These are phyloP conservation scores for Shiraia bambusicola DNA, from an alignment of 2,329 filamentous ascomycete species.

Conservation along the genomic window DNA sequence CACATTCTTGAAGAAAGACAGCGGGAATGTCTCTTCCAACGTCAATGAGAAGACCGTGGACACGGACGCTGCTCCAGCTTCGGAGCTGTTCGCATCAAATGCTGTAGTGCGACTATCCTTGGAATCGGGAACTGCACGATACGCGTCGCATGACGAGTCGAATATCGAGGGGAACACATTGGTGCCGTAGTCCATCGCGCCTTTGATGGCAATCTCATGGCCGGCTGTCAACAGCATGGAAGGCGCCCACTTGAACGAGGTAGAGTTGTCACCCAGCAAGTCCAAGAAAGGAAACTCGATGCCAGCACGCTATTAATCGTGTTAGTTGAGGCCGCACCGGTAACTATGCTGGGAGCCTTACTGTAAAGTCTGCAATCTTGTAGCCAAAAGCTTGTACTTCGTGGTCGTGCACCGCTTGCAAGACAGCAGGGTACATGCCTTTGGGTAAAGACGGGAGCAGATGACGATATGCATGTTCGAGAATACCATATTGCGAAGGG, in stretches of 20 bases:
- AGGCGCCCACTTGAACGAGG: slow-evolving; percentile 55
- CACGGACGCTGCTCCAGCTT: slow-evolving; percentile 20
- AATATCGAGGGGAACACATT: slow-evolving; percentile 48
- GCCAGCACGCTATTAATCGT: slow-evolving; percentile 47
- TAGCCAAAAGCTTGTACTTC: slow-evolving; percentile 51
- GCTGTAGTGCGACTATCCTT: slow-evolving; percentile 23
- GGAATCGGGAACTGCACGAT: slow-evolving; percentile 33
- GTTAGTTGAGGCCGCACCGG: slow-evolving; percentile 16
- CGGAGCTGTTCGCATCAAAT: slow-evolving; percentile 20
- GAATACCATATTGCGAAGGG: slow-evolving; percentile 53
- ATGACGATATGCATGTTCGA: slow-evolving; percentile 51
- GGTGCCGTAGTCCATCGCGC: slow-evolving; percentile 52
- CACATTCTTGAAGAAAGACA: slow-evolving; percentile 52
- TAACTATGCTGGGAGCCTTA: slow-evolving; percentile 34
- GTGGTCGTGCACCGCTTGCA: slow-evolving; percentile 55
- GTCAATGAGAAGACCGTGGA: slow-evolving; percentile 18
- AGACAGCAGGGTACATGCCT: slow-evolving; percentile 56
- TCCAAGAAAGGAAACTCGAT: slow-evolving; percentile 61
- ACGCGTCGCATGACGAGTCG: slow-evolving; percentile 54
- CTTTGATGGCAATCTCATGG: slow-evolving; percentile 49
- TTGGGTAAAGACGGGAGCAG: slow-evolving; percentile 53
- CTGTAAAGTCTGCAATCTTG: slow-evolving; percentile 52
- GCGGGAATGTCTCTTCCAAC: slow-evolving; percentile 35
- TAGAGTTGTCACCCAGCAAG: slow-evolving; percentile 52
- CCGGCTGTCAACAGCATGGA: slow-evolving; percentile 51